These are phyloP conservation scores for Calendula officinalis DNA, from an alignment of 129 eudicot species.

Conservation along the genomic window DNA sequence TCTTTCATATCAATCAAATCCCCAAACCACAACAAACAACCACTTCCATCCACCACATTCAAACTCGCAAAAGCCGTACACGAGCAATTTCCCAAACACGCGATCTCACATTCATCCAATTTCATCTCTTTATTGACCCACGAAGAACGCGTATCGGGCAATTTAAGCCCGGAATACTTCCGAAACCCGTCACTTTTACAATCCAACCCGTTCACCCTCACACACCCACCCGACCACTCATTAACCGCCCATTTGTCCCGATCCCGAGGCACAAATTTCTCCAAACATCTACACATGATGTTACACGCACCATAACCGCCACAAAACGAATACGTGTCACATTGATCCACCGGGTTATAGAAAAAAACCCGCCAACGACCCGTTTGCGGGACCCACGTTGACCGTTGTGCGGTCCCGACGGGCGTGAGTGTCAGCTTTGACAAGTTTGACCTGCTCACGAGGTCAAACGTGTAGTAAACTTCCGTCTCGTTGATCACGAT, in stretches of 20 bases:
- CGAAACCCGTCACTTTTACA: constrained; percentile 25
- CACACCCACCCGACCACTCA: neutral
- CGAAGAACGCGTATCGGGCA: constrained; percentile 30
- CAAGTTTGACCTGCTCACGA: neutral
- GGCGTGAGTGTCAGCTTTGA: neutral
- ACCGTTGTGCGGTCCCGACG: constrained; percentile 5
- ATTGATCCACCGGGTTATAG: constrained; percentile 1
- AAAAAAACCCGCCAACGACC: neutral
- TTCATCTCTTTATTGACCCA: constrained; percentile 31
- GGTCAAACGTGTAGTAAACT: neutral
- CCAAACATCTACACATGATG: constrained; percentile 11
- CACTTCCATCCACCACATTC: constrained; percentile 20
- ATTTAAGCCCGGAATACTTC: constrained; percentile 22
- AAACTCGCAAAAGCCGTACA: constrained; percentile 38
- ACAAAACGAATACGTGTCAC: constrained; percentile 1
- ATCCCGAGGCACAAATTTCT: neutral
- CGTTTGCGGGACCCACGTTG: constrained; percentile 5
- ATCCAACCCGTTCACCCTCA: constrained; percentile 1
- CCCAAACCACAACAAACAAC: constrained; percentile 40
- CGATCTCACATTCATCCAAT: constrained; percentile 29
- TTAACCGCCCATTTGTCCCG: neutral
- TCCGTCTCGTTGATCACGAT: neutral
- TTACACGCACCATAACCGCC: constrained; percentile 1
- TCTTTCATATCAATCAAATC: constrained; percentile 32
- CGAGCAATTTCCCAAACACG: constrained; percentile 30